Evolutionary conservation across 1,139 yeast genomes (phyloP), one percentile per base, ranked within the genome.

Genomic region (Scheffersomyces titani): DNA sequence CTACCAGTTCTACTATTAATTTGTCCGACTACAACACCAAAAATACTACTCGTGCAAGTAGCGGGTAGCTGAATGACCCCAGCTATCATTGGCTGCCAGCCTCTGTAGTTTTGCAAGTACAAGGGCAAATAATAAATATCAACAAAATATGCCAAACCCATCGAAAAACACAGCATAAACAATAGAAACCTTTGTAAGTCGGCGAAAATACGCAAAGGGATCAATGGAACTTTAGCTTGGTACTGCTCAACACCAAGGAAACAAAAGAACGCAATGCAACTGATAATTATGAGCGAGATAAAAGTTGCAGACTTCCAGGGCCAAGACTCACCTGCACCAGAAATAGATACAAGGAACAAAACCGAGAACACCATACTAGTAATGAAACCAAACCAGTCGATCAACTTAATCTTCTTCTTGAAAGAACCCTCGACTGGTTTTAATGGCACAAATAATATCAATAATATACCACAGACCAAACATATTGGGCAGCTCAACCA

Each of bases 281-380:
- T 88, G 22, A 84, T 63, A 1, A 73, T 64, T 53, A 83, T 74
- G 70, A 84, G 72, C 5, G 72, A 62, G 19, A 85, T 84, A 5
- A 82, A 82, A 19, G 80, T 68, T 0, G 82, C 67, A 36, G 86
- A 81, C 59, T 77, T 64, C 89, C 89, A 85, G 0, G 71, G 63
- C 62, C 73, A 84, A 13, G 81, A 72, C 1, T 77, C 70, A 0
- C 89, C 88, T 47, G 86, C 85, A 5, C 87, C 86, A 65, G 82
- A 76, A 45, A 84, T 64, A 3, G 87, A 84, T 50, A 85, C 73
- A 55, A 84, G 71, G 24, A 83, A 57, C 30, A 83, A 67, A 0
- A 78, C 73, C 45, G 83, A 70, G 1, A 82, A 78, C 0, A 78
- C 73, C 5, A 83, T 71, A 51, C 84, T 74, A 44, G 80, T 67